Percentiles rank a stretch among this genome's conserved stretches.
Conservation (phyloP, 768 basidiomycete genomes). For the Phylloporus rhodoxanthus region DNA sequence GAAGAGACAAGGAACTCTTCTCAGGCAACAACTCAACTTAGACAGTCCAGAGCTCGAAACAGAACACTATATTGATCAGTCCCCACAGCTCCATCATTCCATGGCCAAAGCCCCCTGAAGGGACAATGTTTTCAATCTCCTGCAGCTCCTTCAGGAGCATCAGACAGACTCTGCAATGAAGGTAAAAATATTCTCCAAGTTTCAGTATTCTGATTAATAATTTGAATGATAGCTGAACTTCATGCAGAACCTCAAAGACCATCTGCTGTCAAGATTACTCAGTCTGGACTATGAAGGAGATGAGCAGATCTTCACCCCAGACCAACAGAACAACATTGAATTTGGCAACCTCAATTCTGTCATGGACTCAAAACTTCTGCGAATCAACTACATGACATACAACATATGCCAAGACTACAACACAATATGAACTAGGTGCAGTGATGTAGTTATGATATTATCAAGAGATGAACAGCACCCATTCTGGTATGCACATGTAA, state of each 20-base stretch:
- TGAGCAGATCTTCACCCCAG: background rate
- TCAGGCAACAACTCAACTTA: background rate
- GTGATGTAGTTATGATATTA: too few relatives aligned
- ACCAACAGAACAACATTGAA: background rate
- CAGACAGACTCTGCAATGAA: background rate
- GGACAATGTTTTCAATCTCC: constrained; percentile 1
- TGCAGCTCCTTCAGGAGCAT: background rate
- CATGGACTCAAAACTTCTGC: background rate
- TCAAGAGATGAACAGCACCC: too few relatives aligned
- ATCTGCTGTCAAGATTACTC: constrained; percentile 12
- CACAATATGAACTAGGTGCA: too few relatives aligned
- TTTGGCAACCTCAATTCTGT: background rate
- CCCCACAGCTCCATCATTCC: background rate
- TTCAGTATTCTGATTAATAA: background rate
- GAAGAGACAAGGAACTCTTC: background rate
- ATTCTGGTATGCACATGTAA: too few relatives aligned
- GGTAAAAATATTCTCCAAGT: background rate
- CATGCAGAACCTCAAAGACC: constrained; percentile 13
- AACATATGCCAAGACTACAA: too few relatives aligned
- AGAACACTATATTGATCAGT: background rate
- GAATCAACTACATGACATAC: too few relatives aligned
- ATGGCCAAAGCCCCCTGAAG: background rate
- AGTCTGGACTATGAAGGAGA: background rate
- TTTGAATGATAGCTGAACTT: background rate
- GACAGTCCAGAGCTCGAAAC: background rate